These are phyloP conservation scores for Fusarium nematophilum DNA, from an alignment of 2,329 filamentous ascomycete species.

Conservation along the genomic window DNA sequence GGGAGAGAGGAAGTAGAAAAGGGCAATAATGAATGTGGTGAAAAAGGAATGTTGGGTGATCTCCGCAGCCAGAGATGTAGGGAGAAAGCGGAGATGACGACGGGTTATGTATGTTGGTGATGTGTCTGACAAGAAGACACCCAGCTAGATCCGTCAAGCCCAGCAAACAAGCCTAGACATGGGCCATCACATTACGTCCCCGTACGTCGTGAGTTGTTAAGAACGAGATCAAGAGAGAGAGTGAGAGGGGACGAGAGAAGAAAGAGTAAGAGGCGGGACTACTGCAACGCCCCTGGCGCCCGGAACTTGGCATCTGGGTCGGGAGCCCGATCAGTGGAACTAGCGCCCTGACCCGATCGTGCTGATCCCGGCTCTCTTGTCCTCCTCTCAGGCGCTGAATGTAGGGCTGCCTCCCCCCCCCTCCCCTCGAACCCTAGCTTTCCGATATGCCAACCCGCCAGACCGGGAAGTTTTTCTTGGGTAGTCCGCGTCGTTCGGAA, in stretches of 20 bases:
- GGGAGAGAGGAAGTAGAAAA: background rate
- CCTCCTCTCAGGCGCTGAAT: background rate
- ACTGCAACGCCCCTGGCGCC: background rate
- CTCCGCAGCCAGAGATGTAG: constrained; percentile 8
- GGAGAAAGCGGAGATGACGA: constrained; percentile 22
- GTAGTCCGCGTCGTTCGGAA: background rate
- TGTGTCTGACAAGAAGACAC: background rate
- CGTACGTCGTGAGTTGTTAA: no score
- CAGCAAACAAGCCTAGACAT: no score
- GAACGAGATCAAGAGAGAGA: background rate
- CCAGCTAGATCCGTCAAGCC: no score
- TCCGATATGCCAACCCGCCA: constrained; percentile 32
- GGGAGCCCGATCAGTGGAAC: background rate
- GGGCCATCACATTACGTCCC: no score
- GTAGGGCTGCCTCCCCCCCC: constrained; percentile 26
- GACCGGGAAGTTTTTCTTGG: constrained; percentile 13
- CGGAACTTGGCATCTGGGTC: constrained; percentile 13
- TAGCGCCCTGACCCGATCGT: constrained; percentile 18
- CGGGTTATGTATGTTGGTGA: constrained; percentile 28
- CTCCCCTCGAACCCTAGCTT: background rate
- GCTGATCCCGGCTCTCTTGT: constrained; percentile 31
- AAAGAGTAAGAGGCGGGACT: background rate
- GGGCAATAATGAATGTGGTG: constrained; percentile 36
- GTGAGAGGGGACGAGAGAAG: background rate
- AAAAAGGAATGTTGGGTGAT: constrained; percentile 34